Evolutionary conservation across 441 rosid species (phyloP).

Genomic region (Mallotus japonicus): DNA sequence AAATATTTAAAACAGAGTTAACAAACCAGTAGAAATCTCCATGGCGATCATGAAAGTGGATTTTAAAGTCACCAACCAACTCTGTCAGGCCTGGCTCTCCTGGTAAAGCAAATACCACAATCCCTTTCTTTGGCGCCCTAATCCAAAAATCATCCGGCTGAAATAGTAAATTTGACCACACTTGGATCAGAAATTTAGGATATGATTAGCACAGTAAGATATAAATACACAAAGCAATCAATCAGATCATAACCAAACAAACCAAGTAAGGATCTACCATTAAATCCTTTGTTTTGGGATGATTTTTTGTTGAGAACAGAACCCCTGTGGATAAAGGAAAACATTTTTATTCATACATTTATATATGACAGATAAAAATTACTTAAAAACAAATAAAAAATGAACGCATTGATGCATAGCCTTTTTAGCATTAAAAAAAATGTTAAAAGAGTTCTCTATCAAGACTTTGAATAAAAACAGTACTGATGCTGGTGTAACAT

Average conservation of each 20-base stretch:
- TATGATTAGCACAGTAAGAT: slow-evolving; percentile 3
- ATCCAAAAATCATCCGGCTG: slow-evolving; percentile 96
- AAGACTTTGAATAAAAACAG: background rate
- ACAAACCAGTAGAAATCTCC: slow-evolving; percentile 91
- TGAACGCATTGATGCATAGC: too few species aligned
- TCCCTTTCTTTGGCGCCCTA: slow-evolving; percentile 68
- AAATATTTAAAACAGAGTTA: background rate
- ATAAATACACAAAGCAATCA: slow-evolving; percentile 1
- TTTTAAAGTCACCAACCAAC: slow-evolving; percentile 74
- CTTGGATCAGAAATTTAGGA: slow-evolving; percentile 20
- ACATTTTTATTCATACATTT: slow-evolving; percentile 8
- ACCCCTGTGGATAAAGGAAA: slow-evolving; percentile 46
- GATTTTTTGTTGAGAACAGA: slow-evolving; percentile 75
- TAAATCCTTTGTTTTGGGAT: slow-evolving; percentile 72
- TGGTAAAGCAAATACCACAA: slow-evolving; percentile 78
- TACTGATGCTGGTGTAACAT: background rate
- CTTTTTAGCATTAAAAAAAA: background rate
- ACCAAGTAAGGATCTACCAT: slow-evolving; percentile 42
- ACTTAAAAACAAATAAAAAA: background rate
- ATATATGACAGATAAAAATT: background rate
- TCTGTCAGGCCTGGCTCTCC: slow-evolving; percentile 87
- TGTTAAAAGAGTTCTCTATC: background rate
- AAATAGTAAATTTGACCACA: slow-evolving; percentile 16
- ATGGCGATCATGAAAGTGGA: slow-evolving; percentile 75
- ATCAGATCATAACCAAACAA: slow-evolving; percentile 5